These are phyloP conservation scores for Pseudozyma tsukubaensis DNA, from an alignment of 1,284 basidiomycete species.

Conservation along the genomic window DNA sequence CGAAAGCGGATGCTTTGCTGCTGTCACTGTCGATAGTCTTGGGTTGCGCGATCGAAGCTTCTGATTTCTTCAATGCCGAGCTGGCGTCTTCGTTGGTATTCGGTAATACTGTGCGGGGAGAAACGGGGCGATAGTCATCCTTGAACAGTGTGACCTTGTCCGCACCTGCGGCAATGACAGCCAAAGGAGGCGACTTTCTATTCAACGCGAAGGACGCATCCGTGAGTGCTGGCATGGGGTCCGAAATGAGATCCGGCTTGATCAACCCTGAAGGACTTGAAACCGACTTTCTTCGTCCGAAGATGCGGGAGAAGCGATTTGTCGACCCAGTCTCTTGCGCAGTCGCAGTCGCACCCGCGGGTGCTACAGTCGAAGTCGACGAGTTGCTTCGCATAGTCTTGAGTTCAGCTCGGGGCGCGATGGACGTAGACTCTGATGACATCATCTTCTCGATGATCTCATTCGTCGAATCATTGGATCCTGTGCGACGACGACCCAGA, in stretches of 20 bases:
- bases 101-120: background rate
- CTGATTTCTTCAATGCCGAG: background rate
- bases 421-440: background rate
- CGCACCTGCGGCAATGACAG: conserved; percentile 25
- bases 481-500: conserved; percentile 36
- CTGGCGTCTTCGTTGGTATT: background rate
- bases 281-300: conserved; percentile 37
- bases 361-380: background rate
- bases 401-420: background rate
- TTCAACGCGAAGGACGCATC: conserved; percentile 7
- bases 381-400: background rate
- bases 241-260: conserved; percentile 16
- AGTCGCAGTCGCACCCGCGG: background rate
- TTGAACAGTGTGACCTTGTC: background rate
- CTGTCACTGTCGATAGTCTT: conserved; percentile 12
- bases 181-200: conserved; percentile 25
- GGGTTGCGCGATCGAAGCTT: background rate
- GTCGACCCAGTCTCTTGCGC: background rate
- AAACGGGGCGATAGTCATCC: background rate
- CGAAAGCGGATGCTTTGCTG: conserved; percentile 20
- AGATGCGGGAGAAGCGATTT: conserved; percentile 27
- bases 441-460: conserved; percentile 8
- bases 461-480: conserved; percentile 21
- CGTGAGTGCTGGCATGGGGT: conserved; percentile 21
- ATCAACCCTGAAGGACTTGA: conserved; percentile 12